A percentile compares a stretch with the other conserved stretches of the same genome.
These are phyloP conservation scores for Populus hybrid DNA, from an alignment of 441 rosid species.

Conservation along the genomic window DNA sequence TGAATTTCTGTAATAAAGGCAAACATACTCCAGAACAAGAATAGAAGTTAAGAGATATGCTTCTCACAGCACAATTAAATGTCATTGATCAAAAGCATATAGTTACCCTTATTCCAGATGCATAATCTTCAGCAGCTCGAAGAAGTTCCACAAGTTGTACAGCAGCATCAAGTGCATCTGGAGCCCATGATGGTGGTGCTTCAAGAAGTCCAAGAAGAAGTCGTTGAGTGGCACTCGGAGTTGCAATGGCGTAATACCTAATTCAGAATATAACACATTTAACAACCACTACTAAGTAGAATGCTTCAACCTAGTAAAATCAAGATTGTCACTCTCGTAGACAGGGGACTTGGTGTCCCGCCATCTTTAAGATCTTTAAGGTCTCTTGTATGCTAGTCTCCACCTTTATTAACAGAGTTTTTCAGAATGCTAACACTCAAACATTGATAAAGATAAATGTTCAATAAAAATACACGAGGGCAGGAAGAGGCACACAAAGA, in stretches of 20 bases:
- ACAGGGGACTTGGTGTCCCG: constrained; percentile 3
- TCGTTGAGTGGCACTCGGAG: constrained; percentile 99
- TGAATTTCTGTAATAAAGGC: not conserved
- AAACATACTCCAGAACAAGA: not conserved
- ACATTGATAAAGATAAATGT: not conserved
- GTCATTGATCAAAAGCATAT: constrained; percentile 14
- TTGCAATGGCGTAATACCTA: constrained; percentile 97
- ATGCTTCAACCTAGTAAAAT: constrained; percentile 11
- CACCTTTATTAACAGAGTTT: not conserved
- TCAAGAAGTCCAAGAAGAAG: constrained; percentile 98
- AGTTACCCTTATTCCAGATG: constrained; percentile 91
- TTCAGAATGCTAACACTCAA: not conserved
- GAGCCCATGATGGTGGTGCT: constrained; percentile 99
- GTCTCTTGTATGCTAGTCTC: not conserved
- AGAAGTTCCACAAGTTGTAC: constrained; percentile 99
- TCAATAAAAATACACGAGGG: not conserved
- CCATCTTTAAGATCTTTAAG: not conserved
- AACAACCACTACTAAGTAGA: not conserved
- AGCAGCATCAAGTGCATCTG: constrained; percentile 99
- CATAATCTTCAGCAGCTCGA: constrained; percentile 97
- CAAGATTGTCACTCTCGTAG: constrained; percentile 4
- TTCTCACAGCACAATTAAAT: not conserved
- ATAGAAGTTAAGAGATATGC: not conserved
- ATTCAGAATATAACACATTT: constrained; percentile 10
- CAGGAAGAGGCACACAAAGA: not conserved